Percentiles rank a stretch among this genome's conserved stretches.
These are phyloP conservation scores for Phytopythium oedochilum DNA, from an alignment of 352 stramenopile genomes.

Conservation along the genomic window DNA sequence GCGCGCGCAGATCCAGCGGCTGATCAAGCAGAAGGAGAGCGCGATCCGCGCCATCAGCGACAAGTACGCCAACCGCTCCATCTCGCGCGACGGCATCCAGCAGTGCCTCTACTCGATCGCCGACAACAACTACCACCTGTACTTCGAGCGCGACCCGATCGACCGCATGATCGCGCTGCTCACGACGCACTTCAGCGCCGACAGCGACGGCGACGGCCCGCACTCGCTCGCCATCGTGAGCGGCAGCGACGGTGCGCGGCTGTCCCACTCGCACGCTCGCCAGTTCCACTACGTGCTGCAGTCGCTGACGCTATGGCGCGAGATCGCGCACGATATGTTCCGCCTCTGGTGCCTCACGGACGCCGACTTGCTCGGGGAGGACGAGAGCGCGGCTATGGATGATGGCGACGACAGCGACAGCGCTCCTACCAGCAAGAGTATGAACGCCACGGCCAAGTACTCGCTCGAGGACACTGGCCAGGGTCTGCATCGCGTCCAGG, in stretches of 20 bases:
- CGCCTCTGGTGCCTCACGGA: conserved; percentile 94
- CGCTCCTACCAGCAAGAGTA: neutral
- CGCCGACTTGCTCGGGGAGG: conserved; percentile 88
- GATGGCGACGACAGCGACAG: conserved; percentile 10
- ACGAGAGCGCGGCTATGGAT: conserved; percentile 8
- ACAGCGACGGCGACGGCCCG: conserved; percentile 51
- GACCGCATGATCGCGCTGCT: conserved; percentile 93
- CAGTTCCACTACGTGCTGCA: conserved; percentile 97
- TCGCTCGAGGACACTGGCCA: conserved; percentile 93
- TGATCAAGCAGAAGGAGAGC: conserved; percentile 93
- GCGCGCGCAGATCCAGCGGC: conserved; percentile 83
- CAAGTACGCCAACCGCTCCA: conserved; percentile 46
- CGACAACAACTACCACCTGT: conserved; percentile 97
- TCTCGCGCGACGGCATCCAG: conserved; percentile 86
- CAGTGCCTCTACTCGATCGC: conserved; percentile 95
- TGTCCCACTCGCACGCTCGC: conserved; percentile 93
- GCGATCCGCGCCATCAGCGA: conserved; percentile 86
- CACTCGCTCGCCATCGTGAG: conserved; percentile 92
- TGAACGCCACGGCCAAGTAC: conserved; percentile 51
- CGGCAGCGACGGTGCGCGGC: conserved; percentile 88
- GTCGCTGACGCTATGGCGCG: conserved; percentile 94
- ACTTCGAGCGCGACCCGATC: conserved; percentile 96
- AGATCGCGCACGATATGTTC: conserved; percentile 97
- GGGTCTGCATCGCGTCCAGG: conserved; percentile 93
- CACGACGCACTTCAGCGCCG: conserved; percentile 81